phyloP scores from a whole-genome alignment of 208 protist genomes.

The Trypanosoma platydactyli region DNA sequence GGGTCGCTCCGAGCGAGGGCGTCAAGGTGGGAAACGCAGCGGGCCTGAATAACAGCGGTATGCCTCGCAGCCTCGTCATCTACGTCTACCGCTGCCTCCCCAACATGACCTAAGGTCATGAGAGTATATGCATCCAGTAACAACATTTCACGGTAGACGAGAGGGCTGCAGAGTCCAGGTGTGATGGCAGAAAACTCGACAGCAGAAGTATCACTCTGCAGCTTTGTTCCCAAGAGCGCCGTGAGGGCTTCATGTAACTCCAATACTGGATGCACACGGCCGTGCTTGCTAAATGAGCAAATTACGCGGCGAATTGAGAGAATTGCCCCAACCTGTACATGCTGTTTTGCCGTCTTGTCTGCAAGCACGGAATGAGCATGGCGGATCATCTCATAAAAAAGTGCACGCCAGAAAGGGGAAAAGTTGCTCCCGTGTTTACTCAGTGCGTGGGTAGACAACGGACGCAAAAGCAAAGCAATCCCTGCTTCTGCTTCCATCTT shows the following conservation, averaged over 20 bases:
- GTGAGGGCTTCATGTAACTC: slow-evolving; percentile 37
- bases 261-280: slow-evolving; percentile 53
- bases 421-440: slow-evolving; percentile 1
- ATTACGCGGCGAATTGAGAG: slow-evolving; percentile 64
- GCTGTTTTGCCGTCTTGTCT: neutral
- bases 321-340: slow-evolving; percentile 39
- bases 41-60: slow-evolving; percentile 27
- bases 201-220: neutral
- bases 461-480: slow-evolving; percentile 4
- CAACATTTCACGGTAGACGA: slow-evolving; percentile 61
- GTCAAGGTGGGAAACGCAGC: slow-evolving; percentile 30
- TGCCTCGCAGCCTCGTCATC: slow-evolving; percentile 11
- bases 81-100: slow-evolving; percentile 55
- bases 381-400: slow-evolving; percentile 24
- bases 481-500: neutral
- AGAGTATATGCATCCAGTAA: slow-evolving; percentile 78
- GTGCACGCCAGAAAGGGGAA: slow-evolving; percentile 24
- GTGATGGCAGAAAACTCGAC: neutral
- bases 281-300: slow-evolving; percentile 52
- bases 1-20: slow-evolving; percentile 22
- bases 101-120: slow-evolving; percentile 70
- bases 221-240: neutral
- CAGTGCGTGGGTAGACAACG: neutral
- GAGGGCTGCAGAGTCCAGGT: neutral
- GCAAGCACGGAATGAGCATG: slow-evolving; percentile 16